Evolutionary conservation across 1,139 yeast species (phyloP).

Genomic region (Yamadazyma dushanensis): DNA sequence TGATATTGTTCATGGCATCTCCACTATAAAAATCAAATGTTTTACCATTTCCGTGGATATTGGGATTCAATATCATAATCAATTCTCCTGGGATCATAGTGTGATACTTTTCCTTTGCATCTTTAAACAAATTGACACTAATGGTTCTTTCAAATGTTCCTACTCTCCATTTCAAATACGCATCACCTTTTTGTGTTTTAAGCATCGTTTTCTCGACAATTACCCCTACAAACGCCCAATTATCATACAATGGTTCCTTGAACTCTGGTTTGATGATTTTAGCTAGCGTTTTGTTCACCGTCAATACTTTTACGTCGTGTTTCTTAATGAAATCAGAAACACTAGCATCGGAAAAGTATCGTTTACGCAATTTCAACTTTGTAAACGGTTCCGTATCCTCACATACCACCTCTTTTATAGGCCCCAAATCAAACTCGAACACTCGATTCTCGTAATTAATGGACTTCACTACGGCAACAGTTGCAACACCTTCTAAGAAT

Average conservation of each 20-base stretch:
- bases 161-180: conserved; percentile 60
- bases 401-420: conserved; percentile 10
- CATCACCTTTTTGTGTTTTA: conserved; percentile 34
- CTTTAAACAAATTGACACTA: conserved; percentile 63
- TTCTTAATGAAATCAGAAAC: conserved; percentile 25
- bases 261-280: conserved; percentile 69
- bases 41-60: conserved; percentile 42
- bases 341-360: conserved; percentile 5
- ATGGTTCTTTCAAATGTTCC: conserved; percentile 66
- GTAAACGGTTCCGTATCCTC: conserved; percentile 23
- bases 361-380: conserved; percentile 8
- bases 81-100: conserved; percentile 74
- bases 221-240: conserved; percentile 76
- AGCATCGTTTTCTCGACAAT: conserved; percentile 56
- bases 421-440: conserved; percentile 20
- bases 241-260: conserved; percentile 65
- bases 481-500: conserved; percentile 16
- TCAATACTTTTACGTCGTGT: conserved; percentile 48
- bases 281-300: conserved; percentile 36
- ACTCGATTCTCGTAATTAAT: conserved; percentile 23
- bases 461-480: conserved; percentile 9
- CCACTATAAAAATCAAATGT: conserved; percentile 59
- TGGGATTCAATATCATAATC: conserved; percentile 74
- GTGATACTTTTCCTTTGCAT: conserved; percentile 70
- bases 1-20: conserved; percentile 49